phyloP scores from a whole-genome alignment of 768 basidiomycete species.

The Phylloporus arenicola region DNA sequence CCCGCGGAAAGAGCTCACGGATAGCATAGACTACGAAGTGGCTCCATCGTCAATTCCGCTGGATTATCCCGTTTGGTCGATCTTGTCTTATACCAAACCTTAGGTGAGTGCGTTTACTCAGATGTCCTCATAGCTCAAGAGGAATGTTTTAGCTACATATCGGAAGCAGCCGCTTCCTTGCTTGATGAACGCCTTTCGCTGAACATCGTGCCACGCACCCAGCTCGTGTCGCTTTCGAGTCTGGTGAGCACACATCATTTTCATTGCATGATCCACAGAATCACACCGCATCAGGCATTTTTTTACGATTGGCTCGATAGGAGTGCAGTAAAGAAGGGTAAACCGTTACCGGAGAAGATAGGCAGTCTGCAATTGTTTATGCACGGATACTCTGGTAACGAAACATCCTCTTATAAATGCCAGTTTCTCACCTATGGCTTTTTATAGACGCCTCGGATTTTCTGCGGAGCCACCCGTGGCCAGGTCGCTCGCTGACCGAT shows the following conservation, averaged over 20 bases:
- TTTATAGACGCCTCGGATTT: conserved; percentile 81
- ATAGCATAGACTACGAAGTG: conserved; percentile 72
- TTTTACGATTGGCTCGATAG: conserved; percentile 92
- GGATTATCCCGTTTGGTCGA: conserved; percentile 87
- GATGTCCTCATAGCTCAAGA: not conserved
- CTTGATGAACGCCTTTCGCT: conserved; percentile 70
- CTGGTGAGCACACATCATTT: conserved; percentile 34
- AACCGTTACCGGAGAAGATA: conserved; percentile 79
- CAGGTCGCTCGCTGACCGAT: conserved; percentile 76
- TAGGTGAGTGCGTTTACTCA: conserved; percentile 41
- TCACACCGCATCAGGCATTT: conserved; percentile 53
- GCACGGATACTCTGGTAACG: conserved; percentile 69
- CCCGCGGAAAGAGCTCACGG: not conserved
- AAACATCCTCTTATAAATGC: not conserved
- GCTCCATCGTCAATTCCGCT: conserved; percentile 82
- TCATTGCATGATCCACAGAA: not conserved
- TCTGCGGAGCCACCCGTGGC: conserved; percentile 81
- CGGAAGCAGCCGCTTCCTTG: conserved; percentile 83
- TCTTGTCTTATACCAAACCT: conserved; percentile 87
- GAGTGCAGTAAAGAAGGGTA: conserved; percentile 76
- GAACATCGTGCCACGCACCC: conserved; percentile 81
- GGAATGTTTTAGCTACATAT: conserved; percentile 59
- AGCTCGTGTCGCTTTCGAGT: conserved; percentile 77
- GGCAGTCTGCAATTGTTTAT: conserved; percentile 89
- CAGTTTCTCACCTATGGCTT: not conserved